Base-by-base conservation (phyloP, 805 yeast species). In the Myxozyma neglecta region DNA sequence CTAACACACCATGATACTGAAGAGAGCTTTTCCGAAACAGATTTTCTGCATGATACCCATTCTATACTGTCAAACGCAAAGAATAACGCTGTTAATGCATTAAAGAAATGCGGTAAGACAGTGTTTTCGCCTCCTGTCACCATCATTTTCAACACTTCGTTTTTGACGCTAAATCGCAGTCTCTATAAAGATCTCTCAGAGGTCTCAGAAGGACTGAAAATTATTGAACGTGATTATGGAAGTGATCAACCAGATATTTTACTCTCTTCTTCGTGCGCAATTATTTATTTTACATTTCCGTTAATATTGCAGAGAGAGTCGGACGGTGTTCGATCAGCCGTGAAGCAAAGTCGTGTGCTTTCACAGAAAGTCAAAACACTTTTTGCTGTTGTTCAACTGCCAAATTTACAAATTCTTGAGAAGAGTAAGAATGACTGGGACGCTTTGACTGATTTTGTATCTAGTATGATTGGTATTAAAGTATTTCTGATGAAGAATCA, bases 161-260 rank as follows among this genome's bases (percentile, higher is more conserved):
- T 47, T 35, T 32, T 60, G 13, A 10, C 20, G 6, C 13, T 34
- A n/a, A 40, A 50, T 9, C 50, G 64, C 7, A 36, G 1, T n/a
- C 16, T 52, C 2, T 60, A 51, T 13, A 43, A 59, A 7, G 57
- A 39, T 18, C 14, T 56, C 8, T 13, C 42, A 3, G 20, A 44
- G 5, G 34, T 46, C 34, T 35, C 61, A 1, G 36, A 49, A 48
- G 54, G 53, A 9, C 45, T 60, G 6, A 36, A 18, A 20, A 47
- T 55, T 2, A 34, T 60, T n/a, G 64, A 60, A 37, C 60, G 64
- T 18, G 64, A 60, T 40, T 60, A 56, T 46, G 64, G 52, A 36
- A 24, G 18, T 7, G 44, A 45, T 0, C 57, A 56, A 9, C 57
- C 64, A 3, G 64, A 60, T 14, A 32, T 60, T n/a, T n/a, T 60